Evolutionary conservation across 208 protist species (phyloP), one percentile per base, ranked within the genome.

Genomic region (Spongospora subterranea): DNA sequence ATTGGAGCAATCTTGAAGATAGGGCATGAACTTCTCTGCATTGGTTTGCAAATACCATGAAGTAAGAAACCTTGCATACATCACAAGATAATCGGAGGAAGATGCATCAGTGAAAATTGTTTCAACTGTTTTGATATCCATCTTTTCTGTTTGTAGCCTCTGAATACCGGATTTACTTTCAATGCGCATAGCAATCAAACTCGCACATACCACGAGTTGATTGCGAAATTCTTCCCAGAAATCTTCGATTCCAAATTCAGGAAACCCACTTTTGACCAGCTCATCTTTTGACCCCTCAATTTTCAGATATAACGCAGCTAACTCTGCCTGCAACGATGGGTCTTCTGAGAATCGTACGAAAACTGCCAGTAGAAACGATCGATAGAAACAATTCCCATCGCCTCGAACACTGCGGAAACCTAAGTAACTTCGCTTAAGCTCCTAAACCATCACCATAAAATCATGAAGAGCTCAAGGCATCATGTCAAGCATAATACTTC

Each of bases 11-110:
- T 82, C 71, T 82, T 82, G 71, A 39, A 82, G 17, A 82, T 82
- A 82, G 6, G 71, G 71, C 71, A 45, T 20, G n/a, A 39, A 82
- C n/a, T 82, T 6, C 35, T 82, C 71, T 20, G 71, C 6, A 82
- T 82, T 82, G 6, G n/a, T 35, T 82, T 82, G 71, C 71, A 82
- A n/a, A 82, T 82, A 82, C 71, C 71, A 82, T 43, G 71, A 82
- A 13, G 71, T 82, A 6, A 82, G n/a, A 35, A 82, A 43, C 35
- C 71, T 35, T 6, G 71, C 71, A n/a, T 82, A 82, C 71, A 82
- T 82, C 17, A 82, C 71, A 35, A 82, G 71, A 43, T 82, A 82
- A 82, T 82, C 71, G 17, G 35, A 45, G 6, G 35, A 6, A 43
- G 35, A 45, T 43, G 6, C 17, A 6, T 82, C 17, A 35, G 6